Evolutionary conservation across 1,284 basidiomycete genomes (phyloP), one percentile per base, ranked within the genome.

Genomic region (Cutaneotrichosporon mucoides): DNA sequence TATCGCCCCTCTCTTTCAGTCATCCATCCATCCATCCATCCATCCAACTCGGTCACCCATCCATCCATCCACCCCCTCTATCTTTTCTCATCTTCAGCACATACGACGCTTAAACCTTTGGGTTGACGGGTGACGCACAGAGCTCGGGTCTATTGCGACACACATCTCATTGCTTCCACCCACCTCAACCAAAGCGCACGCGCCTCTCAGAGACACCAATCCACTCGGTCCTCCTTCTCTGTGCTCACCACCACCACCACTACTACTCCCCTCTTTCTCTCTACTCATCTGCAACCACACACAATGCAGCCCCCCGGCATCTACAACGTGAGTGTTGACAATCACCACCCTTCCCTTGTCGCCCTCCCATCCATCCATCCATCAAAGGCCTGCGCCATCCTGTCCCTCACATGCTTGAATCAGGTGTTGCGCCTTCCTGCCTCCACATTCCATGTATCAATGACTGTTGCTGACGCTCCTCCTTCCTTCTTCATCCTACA

Each of bases 231-330:
- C 24, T 24, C 24, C 24, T 24, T 33, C 46, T 48, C 46, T 48
- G 46, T 48, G 46, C 46, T 48, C 46, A 43, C 8, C 34, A 10
- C 52, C 35, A 24, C 5, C 35, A 16, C 12, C 33, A 35, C 40
- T 8, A 15, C 15, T 43, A 24, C 24, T 24, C 24, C 24, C 24
- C 24, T 24, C 24, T 24, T 24, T 24, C 24, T 24, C 24, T 24
- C 24, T 24, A 24, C 24, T 24, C 24, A 24, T 24, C 24, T 13
- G 40, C 49, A 38, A 42, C 57, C 40, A 45, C 53, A 53, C 60
- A 54, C 37, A 38, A 73, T 73, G 72, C 72, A 73, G 56, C 69
- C 72, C 4, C 70, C 72, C n/a, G 69, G 65, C 13, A 73, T 73
- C 41, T 73, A 73, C 59, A 73, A 72, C 58, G 72, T 73, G 60